These are phyloP conservation scores for Lachancea cidri DNA, from an alignment of 805 yeast genomes.

Conservation along the genomic window DNA sequence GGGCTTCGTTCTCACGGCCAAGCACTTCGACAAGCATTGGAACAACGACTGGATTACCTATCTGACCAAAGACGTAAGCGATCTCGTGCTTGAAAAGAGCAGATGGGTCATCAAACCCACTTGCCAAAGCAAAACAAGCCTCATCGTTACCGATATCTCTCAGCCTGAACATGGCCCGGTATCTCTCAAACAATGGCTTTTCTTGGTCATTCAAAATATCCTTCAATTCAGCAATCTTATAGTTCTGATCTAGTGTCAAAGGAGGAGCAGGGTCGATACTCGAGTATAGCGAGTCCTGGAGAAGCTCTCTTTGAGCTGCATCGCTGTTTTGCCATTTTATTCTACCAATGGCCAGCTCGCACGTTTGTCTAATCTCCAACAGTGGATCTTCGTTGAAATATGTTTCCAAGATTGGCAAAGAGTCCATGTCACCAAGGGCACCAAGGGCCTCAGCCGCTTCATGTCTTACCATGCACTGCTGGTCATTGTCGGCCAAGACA, in stretches of 20 bases:
- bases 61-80: constrained; percentile 97
- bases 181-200: constrained; percentile 83
- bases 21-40: constrained; percentile 82
- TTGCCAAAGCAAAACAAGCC: constrained; percentile 86
- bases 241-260: constrained; percentile 56
- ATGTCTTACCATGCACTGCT: constrained; percentile 95
- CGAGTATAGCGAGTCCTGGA: constrained; percentile 72
- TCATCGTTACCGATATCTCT: constrained; percentile 92
- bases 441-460: constrained; percentile 99
- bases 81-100: constrained; percentile 97
- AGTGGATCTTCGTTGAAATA: constrained; percentile 70
- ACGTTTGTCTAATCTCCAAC: constrained; percentile 90
- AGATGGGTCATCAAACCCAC: constrained; percentile 84
- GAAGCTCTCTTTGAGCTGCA: constrained; percentile 54
- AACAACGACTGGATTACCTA: constrained; percentile 88
- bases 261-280: constrained; percentile 99
- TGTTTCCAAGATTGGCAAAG: constrained; percentile 59
- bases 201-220: constrained; percentile 67
- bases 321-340: constrained; percentile 87
- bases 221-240: constrained; percentile 62
- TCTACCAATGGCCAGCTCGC: constrained; percentile 94
- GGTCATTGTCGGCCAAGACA: constrained; percentile 61
- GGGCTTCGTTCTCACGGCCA: constrained; percentile 75
- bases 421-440: constrained; percentile 79
- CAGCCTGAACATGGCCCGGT: constrained; percentile 96